Percentiles rank a stretch among this genome's conserved stretches.
phyloP scores from a whole-genome alignment of 768 basidiomycete species.

The Psilocybe sp. region DNA sequence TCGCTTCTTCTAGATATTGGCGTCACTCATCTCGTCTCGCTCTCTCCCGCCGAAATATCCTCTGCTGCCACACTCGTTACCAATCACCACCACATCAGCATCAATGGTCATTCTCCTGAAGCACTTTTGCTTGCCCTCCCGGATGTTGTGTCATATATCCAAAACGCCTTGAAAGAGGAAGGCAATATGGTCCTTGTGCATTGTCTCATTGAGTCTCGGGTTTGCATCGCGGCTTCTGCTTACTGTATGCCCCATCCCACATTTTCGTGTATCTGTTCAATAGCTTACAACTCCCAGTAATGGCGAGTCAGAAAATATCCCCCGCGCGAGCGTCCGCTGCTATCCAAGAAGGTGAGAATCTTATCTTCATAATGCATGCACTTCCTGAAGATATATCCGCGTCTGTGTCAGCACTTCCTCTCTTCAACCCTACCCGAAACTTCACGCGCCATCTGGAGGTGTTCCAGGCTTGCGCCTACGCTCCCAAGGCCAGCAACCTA shows the following conservation, averaged over 20 bases:
- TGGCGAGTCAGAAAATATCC: conserved; percentile 36
- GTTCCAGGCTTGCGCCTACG: conserved; percentile 38
- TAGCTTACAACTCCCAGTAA: conserved; percentile 35
- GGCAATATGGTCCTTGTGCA: conserved; percentile 50
- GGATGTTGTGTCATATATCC: conserved; percentile 43
- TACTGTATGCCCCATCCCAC: conserved; percentile 39
- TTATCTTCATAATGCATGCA: too few relatives aligned
- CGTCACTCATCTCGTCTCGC: conserved; percentile 50
- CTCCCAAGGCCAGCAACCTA: conserved; percentile 38
- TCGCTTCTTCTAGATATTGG: conserved; percentile 49
- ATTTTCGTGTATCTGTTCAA: background rate
- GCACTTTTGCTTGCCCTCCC: conserved; percentile 45
- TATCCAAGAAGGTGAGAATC: conserved; percentile 40
- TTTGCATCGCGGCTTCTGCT: conserved; percentile 51
- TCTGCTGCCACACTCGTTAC: conserved; percentile 25
- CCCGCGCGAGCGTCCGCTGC: conserved; percentile 35
- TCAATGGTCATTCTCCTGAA: conserved; percentile 35
- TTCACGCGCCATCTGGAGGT: conserved; percentile 47
- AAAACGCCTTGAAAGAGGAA: conserved; percentile 33
- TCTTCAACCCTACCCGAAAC: conserved; percentile 47
- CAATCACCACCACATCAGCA: conserved; percentile 39
- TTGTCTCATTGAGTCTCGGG: conserved; percentile 50
- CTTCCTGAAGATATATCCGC: background rate
- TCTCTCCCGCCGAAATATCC: conserved; percentile 49
- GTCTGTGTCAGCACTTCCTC: conserved; percentile 44